Evolutionary conservation across 495 filamentous ascomycete species (phyloP).

Genomic region (Aspergillus bridgeri): DNA sequence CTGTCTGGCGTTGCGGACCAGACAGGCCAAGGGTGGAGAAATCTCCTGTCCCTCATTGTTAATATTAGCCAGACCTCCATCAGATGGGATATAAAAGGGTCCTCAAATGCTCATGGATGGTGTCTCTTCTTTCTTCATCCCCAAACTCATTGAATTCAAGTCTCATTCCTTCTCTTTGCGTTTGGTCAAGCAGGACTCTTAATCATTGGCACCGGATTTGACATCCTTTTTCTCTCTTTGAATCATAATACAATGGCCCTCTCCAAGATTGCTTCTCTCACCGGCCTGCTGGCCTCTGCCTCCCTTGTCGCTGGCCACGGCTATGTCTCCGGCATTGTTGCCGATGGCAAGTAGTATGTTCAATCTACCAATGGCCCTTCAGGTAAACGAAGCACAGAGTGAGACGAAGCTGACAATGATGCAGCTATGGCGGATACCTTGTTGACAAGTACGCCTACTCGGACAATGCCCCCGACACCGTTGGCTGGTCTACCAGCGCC

Average conservation of each 20-base stretch:
- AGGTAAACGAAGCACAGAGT: too few species aligned
- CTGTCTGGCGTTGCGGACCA: neutral
- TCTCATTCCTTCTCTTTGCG: slow-evolving; percentile 1
- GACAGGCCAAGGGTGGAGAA: slow-evolving; percentile 11
- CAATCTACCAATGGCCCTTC: neutral
- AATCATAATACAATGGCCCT: slow-evolving; percentile 22
- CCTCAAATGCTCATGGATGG: neutral
- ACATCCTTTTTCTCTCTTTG: slow-evolving; percentile 9
- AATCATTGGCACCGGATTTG: slow-evolving; percentile 14
- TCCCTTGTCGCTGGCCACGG: slow-evolving; percentile 55
- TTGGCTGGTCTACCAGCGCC: slow-evolving; percentile 54
- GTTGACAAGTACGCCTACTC: slow-evolving; percentile 31
- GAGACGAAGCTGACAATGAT: neutral
- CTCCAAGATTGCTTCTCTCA: slow-evolving; percentile 28
- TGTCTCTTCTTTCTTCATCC: neutral
- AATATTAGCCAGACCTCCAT: neutral
- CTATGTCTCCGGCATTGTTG: slow-evolving; percentile 52
- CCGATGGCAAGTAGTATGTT: slow-evolving; percentile 44
- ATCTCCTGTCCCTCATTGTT: neutral
- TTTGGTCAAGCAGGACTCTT: slow-evolving; percentile 13
- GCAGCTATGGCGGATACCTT: slow-evolving; percentile 33
- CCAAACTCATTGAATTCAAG: neutral
- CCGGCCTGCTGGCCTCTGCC: slow-evolving; percentile 36
- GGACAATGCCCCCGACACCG: slow-evolving; percentile 44
- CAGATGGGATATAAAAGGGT: slow-evolving; percentile 8